These are phyloP conservation scores for Eucalyptus cladocalyx DNA, from an alignment of 345 rosid species.

Conservation along the genomic window DNA sequence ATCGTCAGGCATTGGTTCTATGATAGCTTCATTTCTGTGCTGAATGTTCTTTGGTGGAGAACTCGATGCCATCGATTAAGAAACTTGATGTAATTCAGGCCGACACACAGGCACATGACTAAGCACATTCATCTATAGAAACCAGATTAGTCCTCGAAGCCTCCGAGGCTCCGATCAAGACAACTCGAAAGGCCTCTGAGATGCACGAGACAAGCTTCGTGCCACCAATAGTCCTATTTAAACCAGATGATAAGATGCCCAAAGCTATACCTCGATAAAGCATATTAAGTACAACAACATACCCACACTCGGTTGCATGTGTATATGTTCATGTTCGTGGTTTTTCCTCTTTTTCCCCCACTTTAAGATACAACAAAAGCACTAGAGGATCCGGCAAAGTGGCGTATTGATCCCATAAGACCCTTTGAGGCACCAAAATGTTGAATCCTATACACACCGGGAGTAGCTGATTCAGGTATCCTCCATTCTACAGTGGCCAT, in stretches of 20 bases:
- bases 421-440: slow-evolving; percentile 68
- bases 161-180: not conserved
- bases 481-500: slow-evolving; percentile 24
- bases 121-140: not conserved
- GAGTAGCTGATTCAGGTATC: slow-evolving; percentile 54
- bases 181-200: not conserved
- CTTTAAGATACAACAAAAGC: slow-evolving; percentile 55
- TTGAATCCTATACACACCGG: slow-evolving; percentile 73
- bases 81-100: not conserved
- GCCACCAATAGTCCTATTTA: not conserved
- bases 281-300: not conserved
- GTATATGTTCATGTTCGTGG: not conserved
- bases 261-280: not conserved
- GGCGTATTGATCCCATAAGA: slow-evolving; percentile 35
- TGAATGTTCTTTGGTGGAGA: not conserved
- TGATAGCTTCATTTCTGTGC: not conserved
- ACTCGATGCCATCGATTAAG: not conserved
- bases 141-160: not conserved
- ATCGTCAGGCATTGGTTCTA: not conserved
- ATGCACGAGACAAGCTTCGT: not conserved
- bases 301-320: not conserved
- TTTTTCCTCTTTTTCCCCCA: not conserved
- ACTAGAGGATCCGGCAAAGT: slow-evolving; percentile 66
- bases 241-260: not conserved
- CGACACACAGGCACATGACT: not conserved